A percentile compares a stretch with the other conserved stretches of the same genome.
These are phyloP conservation scores for Yamadazyma tumulicola DNA, from an alignment of 805 yeast species.

Conservation along the genomic window DNA sequence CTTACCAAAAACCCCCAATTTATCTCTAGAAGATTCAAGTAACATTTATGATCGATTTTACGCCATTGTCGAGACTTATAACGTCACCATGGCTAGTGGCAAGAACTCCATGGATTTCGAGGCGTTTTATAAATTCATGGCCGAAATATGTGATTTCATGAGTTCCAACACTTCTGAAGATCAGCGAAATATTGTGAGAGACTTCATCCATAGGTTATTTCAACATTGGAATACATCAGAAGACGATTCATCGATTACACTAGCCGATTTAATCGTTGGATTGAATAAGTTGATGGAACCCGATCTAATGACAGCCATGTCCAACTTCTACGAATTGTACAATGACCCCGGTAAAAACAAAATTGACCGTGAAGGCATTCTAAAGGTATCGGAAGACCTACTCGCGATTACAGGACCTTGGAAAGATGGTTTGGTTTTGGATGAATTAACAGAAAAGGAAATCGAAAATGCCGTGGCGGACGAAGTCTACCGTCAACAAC, in stretches of 20 bases:
- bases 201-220: conserved; percentile 56
- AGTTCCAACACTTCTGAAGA: conserved; percentile 13
- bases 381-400: conserved; percentile 84
- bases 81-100: conserved; percentile 48
- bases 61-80: conserved; percentile 64
- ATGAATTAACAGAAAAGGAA: conserved; percentile 56
- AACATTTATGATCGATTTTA: conserved; percentile 83
- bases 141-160: conserved; percentile 79
- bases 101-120: conserved; percentile 69
- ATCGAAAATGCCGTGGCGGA: conserved; percentile 70
- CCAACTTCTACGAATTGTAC: conserved; percentile 76
- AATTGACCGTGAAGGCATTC: conserved; percentile 73
- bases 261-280: conserved; percentile 71
- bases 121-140: conserved; percentile 69
- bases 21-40: conserved; percentile 56
- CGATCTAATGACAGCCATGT: conserved; percentile 75
- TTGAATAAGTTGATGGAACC: conserved; percentile 63
- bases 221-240: conserved; percentile 56
- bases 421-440: conserved; percentile 69
- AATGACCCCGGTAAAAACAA: conserved; percentile 54
- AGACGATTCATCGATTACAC: conserved; percentile 47
- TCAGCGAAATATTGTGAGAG: conserved; percentile 13
- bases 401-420: conserved; percentile 80
- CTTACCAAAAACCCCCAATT: conserved; percentile 66
- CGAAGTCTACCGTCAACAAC: conserved; percentile 44